A percentile compares a stretch with the other conserved stretches of the same genome.
Conservation (phyloP, 2,329 filamentous ascomycete species). For the Simplicillium aogashimaense region DNA sequence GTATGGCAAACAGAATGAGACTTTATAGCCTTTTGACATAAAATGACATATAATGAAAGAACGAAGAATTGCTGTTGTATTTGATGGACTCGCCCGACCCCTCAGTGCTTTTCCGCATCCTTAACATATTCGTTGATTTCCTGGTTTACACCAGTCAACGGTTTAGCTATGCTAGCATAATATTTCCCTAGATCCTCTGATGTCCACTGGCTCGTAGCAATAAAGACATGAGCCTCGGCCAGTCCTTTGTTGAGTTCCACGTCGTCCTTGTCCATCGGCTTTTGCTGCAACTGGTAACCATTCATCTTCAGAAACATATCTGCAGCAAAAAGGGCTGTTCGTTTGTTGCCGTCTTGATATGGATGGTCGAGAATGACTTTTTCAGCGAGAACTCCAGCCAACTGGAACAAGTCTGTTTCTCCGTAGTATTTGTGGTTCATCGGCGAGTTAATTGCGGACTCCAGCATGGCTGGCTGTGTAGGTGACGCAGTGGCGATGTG, state of each 20-base stretch:
- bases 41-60: too few species aligned
- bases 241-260: conserved; percentile 5
- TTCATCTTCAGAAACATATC: conserved; percentile 13
- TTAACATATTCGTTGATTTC: too few species aligned
- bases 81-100: too few species aligned
- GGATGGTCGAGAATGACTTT: conserved; percentile 13
- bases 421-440: conserved; percentile 12
- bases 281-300: conserved; percentile 9
- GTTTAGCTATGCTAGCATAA: too few species aligned
- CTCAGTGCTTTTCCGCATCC: too few species aligned
- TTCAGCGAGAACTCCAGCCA: conserved; percentile 11
- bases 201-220: conserved; percentile 10
- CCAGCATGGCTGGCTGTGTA: too few species aligned
- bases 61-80: too few species aligned
- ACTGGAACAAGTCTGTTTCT: conserved; percentile 9
- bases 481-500: too few species aligned
- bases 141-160: too few species aligned
- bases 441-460: too few species aligned
- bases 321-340: conserved; percentile 9
- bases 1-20: too few species aligned
- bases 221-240: conserved; percentile 8
- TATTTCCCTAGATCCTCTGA: conserved; percentile 9
- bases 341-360: conserved; percentile 12
- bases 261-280: not conserved
- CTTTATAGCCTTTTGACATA: too few species aligned